phyloP scores from a whole-genome alignment of 2,329 filamentous ascomycete species.

The Neophaeococcomyces aloes region DNA sequence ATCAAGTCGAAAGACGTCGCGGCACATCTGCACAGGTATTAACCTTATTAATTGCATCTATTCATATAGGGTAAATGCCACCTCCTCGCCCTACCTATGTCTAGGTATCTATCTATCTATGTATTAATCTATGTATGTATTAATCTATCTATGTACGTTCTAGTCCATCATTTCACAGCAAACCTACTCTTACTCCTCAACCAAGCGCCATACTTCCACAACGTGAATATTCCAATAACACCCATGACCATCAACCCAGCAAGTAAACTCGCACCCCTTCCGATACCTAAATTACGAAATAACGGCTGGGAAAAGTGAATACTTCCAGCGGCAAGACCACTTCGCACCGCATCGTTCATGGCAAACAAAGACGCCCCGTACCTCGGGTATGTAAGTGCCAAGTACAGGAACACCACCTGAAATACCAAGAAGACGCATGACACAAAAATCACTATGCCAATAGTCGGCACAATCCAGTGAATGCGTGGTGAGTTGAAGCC shows the following conservation, averaged over 20 bases:
- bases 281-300: constrained; percentile 28
- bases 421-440: constrained; percentile 30
- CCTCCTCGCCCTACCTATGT: too few species aligned
- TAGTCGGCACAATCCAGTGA: constrained; percentile 31
- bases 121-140: too few species aligned
- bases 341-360: constrained; percentile 27
- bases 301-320: constrained; percentile 29
- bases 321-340: constrained; percentile 25
- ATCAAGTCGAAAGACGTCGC: too few species aligned
- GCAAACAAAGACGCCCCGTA: constrained; percentile 26
- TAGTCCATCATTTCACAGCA: constrained; percentile 16
- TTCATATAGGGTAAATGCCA: too few species aligned
- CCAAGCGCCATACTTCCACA: constrained; percentile 26
- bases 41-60: too few species aligned
- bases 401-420: constrained; percentile 35
- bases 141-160: too few species aligned
- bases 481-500: constrained; percentile 20
- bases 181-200: constrained; percentile 28
- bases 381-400: constrained; percentile 31
- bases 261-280: constrained; percentile 25
- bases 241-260: constrained; percentile 30
- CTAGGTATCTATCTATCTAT: too few species aligned
- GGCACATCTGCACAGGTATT: too few species aligned
- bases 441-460: constrained; percentile 34
- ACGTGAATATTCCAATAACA: constrained; percentile 26